These are phyloP conservation scores for Boletus insuetus DNA, from an alignment of 768 basidiomycete species.

Conservation along the genomic window DNA sequence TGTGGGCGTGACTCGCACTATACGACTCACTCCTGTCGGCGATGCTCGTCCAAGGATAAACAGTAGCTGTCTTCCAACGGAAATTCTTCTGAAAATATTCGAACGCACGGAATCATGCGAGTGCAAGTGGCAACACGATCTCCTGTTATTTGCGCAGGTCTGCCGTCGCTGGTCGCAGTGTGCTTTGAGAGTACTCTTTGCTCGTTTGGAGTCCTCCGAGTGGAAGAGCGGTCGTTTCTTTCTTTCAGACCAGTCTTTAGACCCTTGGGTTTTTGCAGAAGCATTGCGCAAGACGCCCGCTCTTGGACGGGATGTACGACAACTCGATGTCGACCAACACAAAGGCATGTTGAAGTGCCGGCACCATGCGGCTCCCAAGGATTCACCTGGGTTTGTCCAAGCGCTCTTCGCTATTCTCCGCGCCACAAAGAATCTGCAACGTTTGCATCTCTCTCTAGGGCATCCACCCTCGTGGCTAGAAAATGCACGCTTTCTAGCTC, in stretches of 20 bases:
- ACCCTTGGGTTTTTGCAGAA: neutral
- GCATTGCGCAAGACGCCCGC: neutral
- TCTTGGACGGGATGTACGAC: neutral
- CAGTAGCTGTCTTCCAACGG: neutral
- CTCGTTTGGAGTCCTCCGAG: neutral
- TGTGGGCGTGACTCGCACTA: neutral
- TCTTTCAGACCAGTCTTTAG: neutral
- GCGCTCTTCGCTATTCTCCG: neutral
- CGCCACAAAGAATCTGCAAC: slow-evolving; percentile 1
- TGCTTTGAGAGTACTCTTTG: neutral
- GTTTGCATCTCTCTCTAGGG: neutral
- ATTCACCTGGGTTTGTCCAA: neutral
- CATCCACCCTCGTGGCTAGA: neutral
- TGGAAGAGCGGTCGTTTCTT: too few species aligned
- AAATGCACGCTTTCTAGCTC: neutral
- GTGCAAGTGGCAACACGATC: neutral
- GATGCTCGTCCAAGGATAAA: neutral
- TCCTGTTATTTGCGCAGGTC: slow-evolving; percentile 6
- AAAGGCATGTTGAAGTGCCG: neutral
- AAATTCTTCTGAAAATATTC: slow-evolving; percentile 3
- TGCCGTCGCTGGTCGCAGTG: slow-evolving; percentile 5
- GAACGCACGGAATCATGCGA: neutral
- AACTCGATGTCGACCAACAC: neutral
- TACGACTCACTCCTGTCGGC: neutral
- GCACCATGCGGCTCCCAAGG: neutral